Conservation (phyloP, 495 filamentous ascomycete genomes). For the Neurospora sp. region DNA sequence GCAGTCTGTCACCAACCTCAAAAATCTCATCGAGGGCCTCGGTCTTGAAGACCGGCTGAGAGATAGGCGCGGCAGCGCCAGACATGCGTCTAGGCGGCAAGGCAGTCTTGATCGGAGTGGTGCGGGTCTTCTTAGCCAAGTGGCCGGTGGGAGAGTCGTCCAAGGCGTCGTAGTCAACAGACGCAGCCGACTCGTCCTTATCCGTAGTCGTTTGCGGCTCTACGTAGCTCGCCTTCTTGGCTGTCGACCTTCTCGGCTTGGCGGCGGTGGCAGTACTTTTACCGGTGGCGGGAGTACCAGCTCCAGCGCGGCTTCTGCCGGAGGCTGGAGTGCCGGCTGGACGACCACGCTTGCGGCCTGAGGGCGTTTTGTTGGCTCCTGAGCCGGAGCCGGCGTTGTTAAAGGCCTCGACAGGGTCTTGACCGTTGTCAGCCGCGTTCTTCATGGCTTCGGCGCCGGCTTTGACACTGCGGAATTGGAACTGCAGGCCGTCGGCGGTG, state of each 20-base stretch:
- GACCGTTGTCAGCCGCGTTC: slow-evolving; percentile 19
- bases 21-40: background rate
- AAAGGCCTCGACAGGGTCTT: slow-evolving; percentile 19
- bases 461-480: slow-evolving; percentile 39
- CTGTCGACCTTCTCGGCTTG: slow-evolving; percentile 7
- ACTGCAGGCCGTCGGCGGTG: slow-evolving; percentile 32
- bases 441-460: slow-evolving; percentile 26
- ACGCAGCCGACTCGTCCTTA: background rate
- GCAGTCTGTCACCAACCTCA: background rate
- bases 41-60: background rate
- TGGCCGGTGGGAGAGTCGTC: slow-evolving; percentile 16
- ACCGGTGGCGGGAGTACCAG: background rate
- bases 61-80: background rate
- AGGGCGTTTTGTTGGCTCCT: background rate
- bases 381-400: background rate
- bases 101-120: background rate
- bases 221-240: slow-evolving; percentile 7
- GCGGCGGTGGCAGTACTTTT: slow-evolving; percentile 5
- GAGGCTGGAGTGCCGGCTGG: background rate
- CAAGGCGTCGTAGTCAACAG: slow-evolving; percentile 10
- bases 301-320: background rate
- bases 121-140: slow-evolving; percentile 6
- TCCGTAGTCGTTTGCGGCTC: slow-evolving; percentile 1
- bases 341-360: background rate
- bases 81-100: background rate